Evolutionary conservation across 345 rosid species (phyloP).

Genomic region (Jatropha curcas): DNA sequence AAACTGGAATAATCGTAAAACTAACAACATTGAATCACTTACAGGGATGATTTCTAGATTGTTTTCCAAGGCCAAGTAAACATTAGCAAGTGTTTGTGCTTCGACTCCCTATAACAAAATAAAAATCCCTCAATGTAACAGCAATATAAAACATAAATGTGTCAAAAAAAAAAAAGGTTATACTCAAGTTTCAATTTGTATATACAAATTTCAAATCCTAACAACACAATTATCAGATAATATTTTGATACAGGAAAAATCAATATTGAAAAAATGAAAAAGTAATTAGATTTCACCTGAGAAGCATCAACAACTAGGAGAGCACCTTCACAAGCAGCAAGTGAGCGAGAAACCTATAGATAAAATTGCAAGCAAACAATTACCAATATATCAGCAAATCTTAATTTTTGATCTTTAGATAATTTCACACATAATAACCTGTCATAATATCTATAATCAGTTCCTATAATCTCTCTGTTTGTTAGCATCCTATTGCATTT

Average conservation of each 20-base stretch:
- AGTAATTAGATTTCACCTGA: constrained; percentile 54
- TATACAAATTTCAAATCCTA: neutral
- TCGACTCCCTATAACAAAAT: constrained; percentile 78
- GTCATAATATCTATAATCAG: neutral
- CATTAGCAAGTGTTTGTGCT: constrained; percentile 96
- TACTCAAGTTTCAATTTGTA: neutral
- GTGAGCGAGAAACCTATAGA: constrained; percentile 90
- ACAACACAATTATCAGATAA: constrained; percentile 2
- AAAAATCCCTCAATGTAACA: constrained; percentile 1
- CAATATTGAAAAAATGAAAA: neutral
- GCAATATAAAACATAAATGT: neutral
- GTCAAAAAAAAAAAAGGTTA: neutral
- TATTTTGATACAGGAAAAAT: neutral
- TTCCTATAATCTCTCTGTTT: neutral
- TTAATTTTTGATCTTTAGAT: neutral
- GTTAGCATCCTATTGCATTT: neutral
- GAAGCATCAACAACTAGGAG: constrained; percentile 99
- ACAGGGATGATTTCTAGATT: constrained; percentile 96
- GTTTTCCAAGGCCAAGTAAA: constrained; percentile 92
- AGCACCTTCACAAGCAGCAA: constrained; percentile 99
- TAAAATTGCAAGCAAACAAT: constrained; percentile 2
- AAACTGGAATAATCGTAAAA: too few relatives aligned
- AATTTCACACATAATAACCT: neutral
- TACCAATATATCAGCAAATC: neutral
- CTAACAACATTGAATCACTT: constrained; percentile 46